Percentiles rank a stretch among this genome's conserved stretches.
These are phyloP conservation scores for Neoboletus subvelutipes DNA, from an alignment of 768 basidiomycete genomes.

Conservation along the genomic window DNA sequence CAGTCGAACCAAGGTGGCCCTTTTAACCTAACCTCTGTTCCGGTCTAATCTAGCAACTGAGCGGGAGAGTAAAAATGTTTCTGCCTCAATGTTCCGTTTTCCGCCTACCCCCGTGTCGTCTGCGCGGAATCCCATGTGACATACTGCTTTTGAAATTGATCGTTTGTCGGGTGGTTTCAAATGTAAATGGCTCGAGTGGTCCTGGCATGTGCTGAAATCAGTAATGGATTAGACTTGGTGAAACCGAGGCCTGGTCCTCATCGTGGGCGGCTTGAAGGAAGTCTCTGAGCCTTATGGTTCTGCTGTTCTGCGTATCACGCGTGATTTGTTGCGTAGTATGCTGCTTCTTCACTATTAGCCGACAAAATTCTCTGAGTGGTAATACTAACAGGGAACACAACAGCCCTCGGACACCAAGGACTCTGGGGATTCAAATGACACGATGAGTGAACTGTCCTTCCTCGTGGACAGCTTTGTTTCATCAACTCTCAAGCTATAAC, in stretches of 20 bases:
- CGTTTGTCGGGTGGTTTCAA: neutral
- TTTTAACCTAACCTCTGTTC: neutral
- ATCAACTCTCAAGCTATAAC: neutral
- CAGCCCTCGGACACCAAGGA: neutral
- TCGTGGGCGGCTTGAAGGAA: too few species aligned
- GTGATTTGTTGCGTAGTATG: neutral
- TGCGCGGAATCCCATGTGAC: neutral
- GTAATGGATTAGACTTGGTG: neutral
- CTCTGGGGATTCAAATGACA: neutral
- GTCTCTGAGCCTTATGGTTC: too few species aligned
- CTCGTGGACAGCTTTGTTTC: neutral
- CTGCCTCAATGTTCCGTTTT: too few species aligned
- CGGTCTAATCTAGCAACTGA: too few species aligned
- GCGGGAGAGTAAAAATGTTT: too few species aligned
- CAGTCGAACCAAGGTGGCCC: neutral
- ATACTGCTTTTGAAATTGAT: neutral
- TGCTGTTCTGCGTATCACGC: too few species aligned
- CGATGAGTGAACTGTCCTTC: neutral
- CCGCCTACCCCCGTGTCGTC: too few species aligned
- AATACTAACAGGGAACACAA: neutral
- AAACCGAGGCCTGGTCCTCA: neutral
- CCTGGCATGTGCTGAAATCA: neutral
- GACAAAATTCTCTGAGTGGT: neutral
- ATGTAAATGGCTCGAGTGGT: neutral
- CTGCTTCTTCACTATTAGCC: neutral